A percentile compares a stretch with the other conserved stretches of the same genome.
phyloP scores from a whole-genome alignment of 2,329 filamentous ascomycete species.

The Fusarium sp. region DNA sequence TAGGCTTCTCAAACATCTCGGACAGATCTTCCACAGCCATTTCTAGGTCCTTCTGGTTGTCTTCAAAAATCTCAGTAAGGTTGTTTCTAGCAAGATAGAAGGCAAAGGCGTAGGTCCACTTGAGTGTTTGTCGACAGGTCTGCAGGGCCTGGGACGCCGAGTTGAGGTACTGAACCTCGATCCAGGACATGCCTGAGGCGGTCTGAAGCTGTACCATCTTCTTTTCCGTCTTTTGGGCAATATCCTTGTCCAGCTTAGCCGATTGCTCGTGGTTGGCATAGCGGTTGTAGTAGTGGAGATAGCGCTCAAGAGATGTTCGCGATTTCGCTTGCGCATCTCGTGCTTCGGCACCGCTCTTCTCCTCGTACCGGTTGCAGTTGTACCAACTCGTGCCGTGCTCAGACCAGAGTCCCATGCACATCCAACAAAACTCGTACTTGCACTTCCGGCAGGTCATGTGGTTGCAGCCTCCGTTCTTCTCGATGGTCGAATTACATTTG shows the following conservation, averaged over 20 bases:
- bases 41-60: slow-evolving; percentile 97
- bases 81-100: slow-evolving; percentile 98
- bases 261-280: slow-evolving; percentile 99
- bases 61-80: slow-evolving; percentile 94
- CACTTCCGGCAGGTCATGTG: slow-evolving; percentile 98
- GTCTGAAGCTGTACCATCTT: slow-evolving; percentile 98
- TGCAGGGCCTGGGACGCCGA: slow-evolving; percentile 92
- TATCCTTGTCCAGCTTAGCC: slow-evolving; percentile 93
- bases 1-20: slow-evolving; percentile 99
- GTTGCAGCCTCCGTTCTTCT: slow-evolving; percentile 98
- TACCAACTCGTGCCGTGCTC: slow-evolving; percentile 99
- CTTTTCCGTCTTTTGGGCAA: slow-evolving; percentile 95
- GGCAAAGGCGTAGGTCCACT: slow-evolving; percentile 99
- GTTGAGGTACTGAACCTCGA: slow-evolving; percentile 97
- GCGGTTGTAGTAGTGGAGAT: slow-evolving; percentile 98
- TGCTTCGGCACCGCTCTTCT: slow-evolving; percentile 91
- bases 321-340: slow-evolving; percentile 92
- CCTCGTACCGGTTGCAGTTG: slow-evolving; percentile 97
- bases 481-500: slow-evolving; percentile 94
- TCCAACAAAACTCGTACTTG: slow-evolving; percentile 98
- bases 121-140: slow-evolving; percentile 96
- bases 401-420: slow-evolving; percentile 99
- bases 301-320: slow-evolving; percentile 89
- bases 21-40: slow-evolving; percentile 95
- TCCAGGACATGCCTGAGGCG: slow-evolving; percentile 96